Percentiles rank a stretch among this genome's conserved stretches.
phyloP scores from a whole-genome alignment of 169 alveolate species.

The Plasmodium gaboni region DNA sequence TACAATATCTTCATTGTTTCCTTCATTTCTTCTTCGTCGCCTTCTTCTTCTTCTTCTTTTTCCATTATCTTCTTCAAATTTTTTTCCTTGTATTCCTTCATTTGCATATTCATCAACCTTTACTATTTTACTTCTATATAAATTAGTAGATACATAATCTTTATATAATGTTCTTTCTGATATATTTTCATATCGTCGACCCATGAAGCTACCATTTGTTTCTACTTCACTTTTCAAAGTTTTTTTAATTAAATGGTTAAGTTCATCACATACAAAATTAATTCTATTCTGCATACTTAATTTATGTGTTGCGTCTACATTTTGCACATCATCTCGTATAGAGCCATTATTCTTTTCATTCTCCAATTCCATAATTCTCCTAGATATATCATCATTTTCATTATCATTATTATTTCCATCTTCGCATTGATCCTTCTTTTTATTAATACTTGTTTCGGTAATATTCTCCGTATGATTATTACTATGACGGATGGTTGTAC shows the following conservation, averaged over 20 bases:
- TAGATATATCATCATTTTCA: conserved; percentile 5
- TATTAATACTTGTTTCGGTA: background rate
- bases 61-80: background rate
- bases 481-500: background rate
- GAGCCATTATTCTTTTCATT: background rate
- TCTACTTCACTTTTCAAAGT: conserved; percentile 45
- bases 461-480: background rate
- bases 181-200: conserved; percentile 33
- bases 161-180: conserved; percentile 44
- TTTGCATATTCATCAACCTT: background rate
- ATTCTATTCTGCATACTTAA: conserved; percentile 20
- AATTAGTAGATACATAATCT: conserved; percentile 46
- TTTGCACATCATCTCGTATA: background rate
- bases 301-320: conserved; percentile 9
- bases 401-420: background rate
- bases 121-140: conserved; percentile 23
- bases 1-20: background rate
- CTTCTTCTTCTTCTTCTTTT: background rate
- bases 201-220: background rate
- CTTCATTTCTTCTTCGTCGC: background rate
- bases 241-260: conserved; percentile 28
- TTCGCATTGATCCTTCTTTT: background rate
- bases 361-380: conserved; percentile 1
- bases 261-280: conserved; percentile 64
- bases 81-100: conserved; percentile 15